Percentiles rank a stretch among this genome's conserved stretches.
Conservation (phyloP, 805 yeast genomes). For the Debaryomyces hansenii region DNA sequence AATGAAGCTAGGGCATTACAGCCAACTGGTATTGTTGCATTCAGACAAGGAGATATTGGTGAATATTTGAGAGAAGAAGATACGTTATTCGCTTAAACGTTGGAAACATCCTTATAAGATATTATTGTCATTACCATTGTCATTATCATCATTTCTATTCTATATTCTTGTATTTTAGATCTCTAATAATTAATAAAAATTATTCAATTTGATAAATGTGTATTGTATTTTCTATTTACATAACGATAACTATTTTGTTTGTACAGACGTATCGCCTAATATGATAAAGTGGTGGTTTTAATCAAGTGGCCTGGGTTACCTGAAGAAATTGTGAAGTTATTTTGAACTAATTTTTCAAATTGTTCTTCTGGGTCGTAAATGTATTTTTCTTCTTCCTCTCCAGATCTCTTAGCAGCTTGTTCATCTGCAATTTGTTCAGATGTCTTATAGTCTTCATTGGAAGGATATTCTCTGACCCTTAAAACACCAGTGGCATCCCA, state of each 20-base stretch:
- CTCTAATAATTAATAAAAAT: neutral
- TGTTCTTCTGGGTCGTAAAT: conserved; percentile 21
- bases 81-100: conserved; percentile 72
- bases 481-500: conserved; percentile 33
- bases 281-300: conserved; percentile 28
- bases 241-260: neutral
- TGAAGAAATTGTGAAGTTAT: conserved; percentile 31
- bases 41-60: conserved; percentile 96
- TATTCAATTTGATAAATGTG: conserved; percentile 1
- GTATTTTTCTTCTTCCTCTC: conserved; percentile 7
- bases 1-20: conserved; percentile 82
- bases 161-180: conserved; percentile 1
- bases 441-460: conserved; percentile 18
- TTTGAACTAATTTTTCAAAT: conserved; percentile 29
- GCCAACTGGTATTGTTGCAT: conserved; percentile 93
- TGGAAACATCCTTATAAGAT: neutral
- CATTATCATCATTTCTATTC: neutral
- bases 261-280: conserved; percentile 10
- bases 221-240: conserved; percentile 7
- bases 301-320: conserved; percentile 42
- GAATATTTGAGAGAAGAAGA: conserved; percentile 98
- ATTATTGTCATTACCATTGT: neutral
- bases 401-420: conserved; percentile 6
- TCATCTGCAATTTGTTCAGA: conserved; percentile 7
- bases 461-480: conserved; percentile 32